phyloP scores from a whole-genome alignment of 805 yeast species.

The Nadsonia fulvescens region DNA sequence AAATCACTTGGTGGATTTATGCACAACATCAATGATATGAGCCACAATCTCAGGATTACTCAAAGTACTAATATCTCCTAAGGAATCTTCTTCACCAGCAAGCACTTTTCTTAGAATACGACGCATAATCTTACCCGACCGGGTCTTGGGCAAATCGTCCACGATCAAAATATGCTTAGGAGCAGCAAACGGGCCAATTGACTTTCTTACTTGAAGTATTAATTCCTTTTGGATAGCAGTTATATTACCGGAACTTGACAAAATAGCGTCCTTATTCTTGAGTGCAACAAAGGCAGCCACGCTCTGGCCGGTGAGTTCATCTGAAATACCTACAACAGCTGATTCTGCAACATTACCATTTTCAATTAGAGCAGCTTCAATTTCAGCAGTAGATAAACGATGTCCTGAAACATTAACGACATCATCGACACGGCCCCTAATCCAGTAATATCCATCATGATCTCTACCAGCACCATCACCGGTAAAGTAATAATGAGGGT shows the following conservation, averaged over 20 bases:
- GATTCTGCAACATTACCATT: conserved; percentile 73
- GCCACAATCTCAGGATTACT: conserved; percentile 75
- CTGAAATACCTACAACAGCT: conserved; percentile 89
- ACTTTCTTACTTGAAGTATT: conserved; percentile 74
- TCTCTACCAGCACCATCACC: conserved; percentile 99
- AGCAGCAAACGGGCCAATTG: conserved; percentile 87
- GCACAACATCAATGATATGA: conserved; percentile 53
- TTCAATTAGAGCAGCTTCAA: conserved; percentile 77
- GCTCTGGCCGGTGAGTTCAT: conserved; percentile 95
- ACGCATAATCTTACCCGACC: conserved; percentile 98
- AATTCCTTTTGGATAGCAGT: conserved; percentile 45
- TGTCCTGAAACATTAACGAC: conserved; percentile 97
- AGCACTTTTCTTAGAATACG: conserved; percentile 87
- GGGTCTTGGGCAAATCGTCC: conserved; percentile 89
- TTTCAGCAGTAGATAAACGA: conserved; percentile 95
- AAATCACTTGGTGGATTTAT: too few species aligned
- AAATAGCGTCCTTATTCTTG: conserved; percentile 29
- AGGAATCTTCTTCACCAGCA: conserved; percentile 73
- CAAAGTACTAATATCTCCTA: conserved; percentile 84
- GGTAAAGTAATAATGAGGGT: conserved; percentile 85
- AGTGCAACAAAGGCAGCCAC: conserved; percentile 86
- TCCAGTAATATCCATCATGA: conserved; percentile 92
- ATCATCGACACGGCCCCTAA: conserved; percentile 95
- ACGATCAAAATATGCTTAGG: conserved; percentile 77
- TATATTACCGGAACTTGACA: too few species aligned